A percentile compares a stretch with the other conserved stretches of the same genome.
These are phyloP conservation scores for Triglochin maritima DNA, from an alignment of 106 monocot species.

Conservation along the genomic window DNA sequence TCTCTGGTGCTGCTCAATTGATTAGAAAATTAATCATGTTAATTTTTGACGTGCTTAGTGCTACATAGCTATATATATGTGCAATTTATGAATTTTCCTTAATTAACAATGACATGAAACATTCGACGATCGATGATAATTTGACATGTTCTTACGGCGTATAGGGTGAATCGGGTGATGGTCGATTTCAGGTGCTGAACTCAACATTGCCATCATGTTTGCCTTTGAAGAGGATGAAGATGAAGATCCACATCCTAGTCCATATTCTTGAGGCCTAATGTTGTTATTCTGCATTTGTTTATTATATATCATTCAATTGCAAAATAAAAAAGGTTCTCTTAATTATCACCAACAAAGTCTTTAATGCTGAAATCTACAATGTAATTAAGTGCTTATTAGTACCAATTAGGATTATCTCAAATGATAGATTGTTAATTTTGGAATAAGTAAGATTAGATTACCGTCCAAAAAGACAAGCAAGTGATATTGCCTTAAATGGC, in stretches of 20 bases:
- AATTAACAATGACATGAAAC: not conserved
- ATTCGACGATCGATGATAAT: not conserved
- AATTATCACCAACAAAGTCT: no score
- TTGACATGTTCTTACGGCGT: slow-evolving; percentile 25
- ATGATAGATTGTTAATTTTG: no score
- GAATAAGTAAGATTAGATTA: no score
- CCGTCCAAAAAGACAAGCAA: no score
- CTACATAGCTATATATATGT: not conserved
- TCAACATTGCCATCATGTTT: slow-evolving; percentile 23
- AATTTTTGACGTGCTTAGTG: no score
- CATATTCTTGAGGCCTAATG: slow-evolving; percentile 16
- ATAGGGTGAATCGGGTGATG: slow-evolving; percentile 27
- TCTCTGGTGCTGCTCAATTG: slow-evolving; percentile 48
- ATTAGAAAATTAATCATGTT: not conserved
- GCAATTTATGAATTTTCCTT: no score
- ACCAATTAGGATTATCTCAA: no score
- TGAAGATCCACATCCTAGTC: slow-evolving; percentile 29
- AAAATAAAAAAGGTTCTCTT: no score
- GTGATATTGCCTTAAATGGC: no score
- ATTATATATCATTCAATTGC: no score
- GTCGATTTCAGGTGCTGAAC: slow-evolving; percentile 14
- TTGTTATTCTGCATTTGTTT: slow-evolving; percentile 21
- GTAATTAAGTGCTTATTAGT: no score
- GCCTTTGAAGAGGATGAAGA: slow-evolving; percentile 13
- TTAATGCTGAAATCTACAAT: no score